phyloP scores from a whole-genome alignment of 169 alveolate genomes.

The Plasmodium knowlesi region DNA sequence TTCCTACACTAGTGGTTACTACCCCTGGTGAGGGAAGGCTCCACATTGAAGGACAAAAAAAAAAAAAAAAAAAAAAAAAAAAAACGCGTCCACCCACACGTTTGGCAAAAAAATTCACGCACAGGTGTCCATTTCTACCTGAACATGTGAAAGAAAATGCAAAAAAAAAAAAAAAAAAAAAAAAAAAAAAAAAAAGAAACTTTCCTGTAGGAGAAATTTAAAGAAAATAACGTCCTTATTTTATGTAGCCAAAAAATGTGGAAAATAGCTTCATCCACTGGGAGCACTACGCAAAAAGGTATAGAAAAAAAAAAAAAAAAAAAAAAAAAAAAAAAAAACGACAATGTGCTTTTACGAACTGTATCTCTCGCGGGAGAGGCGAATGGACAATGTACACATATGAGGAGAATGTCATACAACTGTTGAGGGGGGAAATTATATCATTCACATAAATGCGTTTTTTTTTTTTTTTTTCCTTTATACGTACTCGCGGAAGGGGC shows the following conservation, averaged over 20 bases:
- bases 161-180: neutral
- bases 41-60: neutral
- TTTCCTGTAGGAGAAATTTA: neutral
- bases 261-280: neutral
- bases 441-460: neutral
- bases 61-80: slow-evolving; percentile 4
- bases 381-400: neutral
- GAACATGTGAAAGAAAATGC: neutral
- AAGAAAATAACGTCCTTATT: neutral
- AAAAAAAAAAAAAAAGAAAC: neutral
- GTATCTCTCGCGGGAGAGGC: neutral
- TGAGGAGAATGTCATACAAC: neutral
- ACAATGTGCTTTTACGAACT: neutral
- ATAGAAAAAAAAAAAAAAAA: no score
- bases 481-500: neutral
- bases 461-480: no score
- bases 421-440: neutral
- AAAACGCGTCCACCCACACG: neutral
- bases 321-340: neutral
- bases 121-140: neutral
- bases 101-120: neutral
- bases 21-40: neutral
- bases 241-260: neutral
- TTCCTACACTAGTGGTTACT: neutral
- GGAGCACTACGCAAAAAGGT: neutral